Base-by-base conservation (phyloP, 805 yeast species). In the Clavispora santaluciae region DNA sequence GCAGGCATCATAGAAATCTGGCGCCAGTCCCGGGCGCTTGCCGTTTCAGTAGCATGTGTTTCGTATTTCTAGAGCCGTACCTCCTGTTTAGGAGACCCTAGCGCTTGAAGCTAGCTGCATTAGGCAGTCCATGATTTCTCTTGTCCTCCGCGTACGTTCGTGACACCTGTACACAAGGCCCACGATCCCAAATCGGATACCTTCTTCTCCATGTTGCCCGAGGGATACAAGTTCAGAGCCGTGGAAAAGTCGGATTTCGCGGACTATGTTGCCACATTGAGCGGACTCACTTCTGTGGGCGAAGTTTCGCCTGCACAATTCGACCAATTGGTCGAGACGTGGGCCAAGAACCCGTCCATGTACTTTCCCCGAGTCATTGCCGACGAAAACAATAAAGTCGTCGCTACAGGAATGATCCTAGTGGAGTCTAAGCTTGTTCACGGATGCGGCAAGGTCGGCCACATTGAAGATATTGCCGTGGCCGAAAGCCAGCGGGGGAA, bases 381-480 rank as follows among this genome's bases (percentile, higher is more conserved):
- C 9, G 73, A 82, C 50, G 58, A 56, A 0, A 49, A 60, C 0
- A 78, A 73, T 7, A 53, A 52, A 4, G 78, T 89, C 9, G 95
- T 86, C 0, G 96, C 95, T 4, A 79, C 89, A 0, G 98, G 98
- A 0, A 80, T 84, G 59, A 64, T 91, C 11, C 54, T 93, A 9
- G 68, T 93, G 6, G 99, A 91, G 60, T 74, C 73, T 37, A 91
- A 91, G 61, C 64, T 83, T 47, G 88, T 93, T 47, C 99, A 91
- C 63, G 77, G 68, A 29, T 80, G 93, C 59, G 95, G 95, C 0
- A 62, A 73, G 39, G 95, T 87, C 4, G 98, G 98, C 2, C 98
- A 91, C 64, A 84, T 91, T 48, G 99, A 91, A 57, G 99, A 91
- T 59, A 91, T 91, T 45, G 83, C 97, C 1, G 95, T 91, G 4